These are phyloP conservation scores for Trichocomaceae sp. DNA, from an alignment of 2,329 filamentous ascomycete species.

Conservation along the genomic window DNA sequence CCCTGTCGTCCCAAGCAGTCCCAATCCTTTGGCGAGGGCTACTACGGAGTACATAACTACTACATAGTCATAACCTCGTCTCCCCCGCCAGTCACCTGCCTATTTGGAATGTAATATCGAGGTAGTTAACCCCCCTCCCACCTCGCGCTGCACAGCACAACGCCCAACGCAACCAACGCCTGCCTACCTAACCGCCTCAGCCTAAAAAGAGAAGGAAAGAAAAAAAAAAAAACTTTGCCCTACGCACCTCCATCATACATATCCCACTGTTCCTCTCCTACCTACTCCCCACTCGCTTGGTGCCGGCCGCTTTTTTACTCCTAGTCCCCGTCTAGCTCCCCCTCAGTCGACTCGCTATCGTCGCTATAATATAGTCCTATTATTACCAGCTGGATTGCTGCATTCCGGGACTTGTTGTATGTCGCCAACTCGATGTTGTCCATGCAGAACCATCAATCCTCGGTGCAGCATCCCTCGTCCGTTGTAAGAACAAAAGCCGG, in stretches of 20 bases:
- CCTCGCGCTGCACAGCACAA: background rate
- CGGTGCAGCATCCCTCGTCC: conserved; percentile 19
- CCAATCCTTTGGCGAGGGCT: background rate
- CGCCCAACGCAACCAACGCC: background rate
- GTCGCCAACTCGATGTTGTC: conserved; percentile 30
- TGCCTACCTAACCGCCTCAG: background rate
- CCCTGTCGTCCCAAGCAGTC: background rate
- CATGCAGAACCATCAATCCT: conserved; percentile 30
- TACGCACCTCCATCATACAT: background rate
- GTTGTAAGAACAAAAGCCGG: conserved; percentile 12
- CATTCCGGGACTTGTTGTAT: conserved; percentile 2
- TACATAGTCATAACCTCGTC: background rate
- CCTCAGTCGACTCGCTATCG: background rate
- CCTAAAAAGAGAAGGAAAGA: background rate
- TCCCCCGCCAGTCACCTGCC: conserved; percentile 8
- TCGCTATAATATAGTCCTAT: background rate
- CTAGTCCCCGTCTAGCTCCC: background rate
- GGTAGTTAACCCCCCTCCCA: background rate
- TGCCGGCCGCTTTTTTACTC: background rate
- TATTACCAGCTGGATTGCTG: conserved; percentile 7
- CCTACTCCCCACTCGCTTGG: background rate
- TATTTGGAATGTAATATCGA: background rate
- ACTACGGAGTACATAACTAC: background rate
- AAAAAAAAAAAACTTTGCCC: background rate
- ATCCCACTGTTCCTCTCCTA: background rate